Percentiles rank a stretch among this genome's conserved stretches.
Conservation (phyloP, 106 monocot genomes). For the Dendrobium catenatum region DNA sequence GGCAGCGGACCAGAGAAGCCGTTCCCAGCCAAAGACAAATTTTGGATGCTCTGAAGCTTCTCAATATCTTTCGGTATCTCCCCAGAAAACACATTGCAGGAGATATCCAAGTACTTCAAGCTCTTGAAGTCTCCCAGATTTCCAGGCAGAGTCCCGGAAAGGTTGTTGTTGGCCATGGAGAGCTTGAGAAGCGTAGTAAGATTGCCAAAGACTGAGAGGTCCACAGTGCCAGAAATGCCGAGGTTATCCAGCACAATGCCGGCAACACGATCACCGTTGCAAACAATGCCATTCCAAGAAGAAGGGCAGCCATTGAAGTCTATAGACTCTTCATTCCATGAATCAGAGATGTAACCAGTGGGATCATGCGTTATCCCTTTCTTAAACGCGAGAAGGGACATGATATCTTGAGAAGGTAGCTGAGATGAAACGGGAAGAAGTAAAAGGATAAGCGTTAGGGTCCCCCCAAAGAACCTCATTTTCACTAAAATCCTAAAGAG, state of each 20-base stretch:
- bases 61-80: slow-evolving; percentile 51
- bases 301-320: slow-evolving; percentile 95
- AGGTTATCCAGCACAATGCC: slow-evolving; percentile 64
- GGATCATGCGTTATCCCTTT: slow-evolving; percentile 80
- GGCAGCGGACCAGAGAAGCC: slow-evolving; percentile 79
- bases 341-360: slow-evolving; percentile 66
- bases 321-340: slow-evolving; percentile 93
- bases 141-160: slow-evolving; percentile 45
- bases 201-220: slow-evolving; percentile 51
- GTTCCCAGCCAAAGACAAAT: slow-evolving; percentile 69
- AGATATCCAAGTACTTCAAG: slow-evolving; percentile 76
- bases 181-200: slow-evolving; percentile 67
- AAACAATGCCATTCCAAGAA: slow-evolving; percentile 93
- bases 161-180: slow-evolving; percentile 67
- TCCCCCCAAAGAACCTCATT: slow-evolving; percentile 29
- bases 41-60: slow-evolving; percentile 56
- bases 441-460: slow-evolving; percentile 27
- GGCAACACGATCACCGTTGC: slow-evolving; percentile 60
- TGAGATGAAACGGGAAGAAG: slow-evolving; percentile 32
- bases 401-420: slow-evolving; percentile 76
- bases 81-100: slow-evolving; percentile 69
- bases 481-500: not conserved
- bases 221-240: slow-evolving; percentile 38
- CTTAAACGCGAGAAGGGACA: slow-evolving; percentile 83
- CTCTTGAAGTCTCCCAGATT: slow-evolving; percentile 40